Conservation (phyloP, 108 stramenopile genomes). For the Cylindrotheca fusiformis region DNA sequence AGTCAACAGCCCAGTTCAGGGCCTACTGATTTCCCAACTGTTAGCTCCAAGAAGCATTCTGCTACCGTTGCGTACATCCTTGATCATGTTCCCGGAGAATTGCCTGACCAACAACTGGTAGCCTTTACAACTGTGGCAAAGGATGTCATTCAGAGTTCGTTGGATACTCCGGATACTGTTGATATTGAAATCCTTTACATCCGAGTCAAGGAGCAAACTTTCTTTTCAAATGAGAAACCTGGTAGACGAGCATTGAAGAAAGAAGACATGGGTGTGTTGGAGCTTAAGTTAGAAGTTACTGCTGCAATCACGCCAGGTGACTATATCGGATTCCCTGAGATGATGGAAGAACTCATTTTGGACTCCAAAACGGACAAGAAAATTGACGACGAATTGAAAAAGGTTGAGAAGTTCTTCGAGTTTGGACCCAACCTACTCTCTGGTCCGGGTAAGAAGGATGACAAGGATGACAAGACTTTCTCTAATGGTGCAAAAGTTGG, state of each 20-base stretch:
- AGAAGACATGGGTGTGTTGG: not conserved
- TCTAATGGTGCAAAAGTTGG: not conserved
- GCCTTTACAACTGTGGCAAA: not conserved
- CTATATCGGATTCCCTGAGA: not conserved
- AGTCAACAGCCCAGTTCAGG: not conserved
- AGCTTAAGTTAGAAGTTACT: not conserved
- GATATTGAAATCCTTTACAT: not conserved
- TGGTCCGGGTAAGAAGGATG: not conserved
- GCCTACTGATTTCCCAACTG: not conserved
- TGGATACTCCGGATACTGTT: not conserved
- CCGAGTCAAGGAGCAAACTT: not conserved
- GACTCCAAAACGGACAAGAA: not conserved
- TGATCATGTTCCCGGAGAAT: not conserved
- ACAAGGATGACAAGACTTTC: not conserved
- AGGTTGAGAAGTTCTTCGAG: not conserved
- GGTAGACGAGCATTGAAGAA: not conserved
- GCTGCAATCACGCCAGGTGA: not conserved
- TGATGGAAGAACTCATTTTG: not conserved
- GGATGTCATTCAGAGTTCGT: not conserved
- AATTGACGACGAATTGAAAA: not conserved
- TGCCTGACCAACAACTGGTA: not conserved
- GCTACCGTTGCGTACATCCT: not conserved
- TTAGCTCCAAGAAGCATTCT: not conserved
- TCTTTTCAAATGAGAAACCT: not conserved
- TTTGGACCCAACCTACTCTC: not conserved